Conservation (phyloP, 179 eudicot species). For the Pouteria campechiana region DNA sequence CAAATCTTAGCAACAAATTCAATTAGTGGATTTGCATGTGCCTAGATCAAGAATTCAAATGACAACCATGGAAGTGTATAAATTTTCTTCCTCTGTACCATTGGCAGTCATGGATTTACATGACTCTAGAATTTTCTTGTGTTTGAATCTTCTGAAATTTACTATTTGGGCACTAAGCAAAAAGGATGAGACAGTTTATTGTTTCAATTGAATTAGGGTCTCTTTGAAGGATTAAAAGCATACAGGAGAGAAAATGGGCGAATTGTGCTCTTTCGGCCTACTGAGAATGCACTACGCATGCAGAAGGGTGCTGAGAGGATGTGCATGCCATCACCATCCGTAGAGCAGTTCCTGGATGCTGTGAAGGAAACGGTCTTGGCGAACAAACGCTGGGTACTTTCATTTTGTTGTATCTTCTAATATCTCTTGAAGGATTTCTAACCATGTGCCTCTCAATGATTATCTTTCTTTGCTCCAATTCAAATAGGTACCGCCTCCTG, state of each 20-base stretch:
- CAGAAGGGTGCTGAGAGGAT: slow-evolving; percentile 72
- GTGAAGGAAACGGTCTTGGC: slow-evolving; percentile 78
- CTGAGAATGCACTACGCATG: slow-evolving; percentile 71
- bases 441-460: background rate
- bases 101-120: too few relatives aligned
- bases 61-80: too few relatives aligned
- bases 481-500: slow-evolving; percentile 77
- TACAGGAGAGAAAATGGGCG: slow-evolving; percentile 52
- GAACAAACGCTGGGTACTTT: slow-evolving; percentile 69
- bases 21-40: background rate
- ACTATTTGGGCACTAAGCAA: too few relatives aligned
- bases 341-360: slow-evolving; percentile 65
- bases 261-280: slow-evolving; percentile 60
- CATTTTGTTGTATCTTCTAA: background rate
- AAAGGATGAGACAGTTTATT: too few relatives aligned
- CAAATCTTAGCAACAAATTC: background rate
- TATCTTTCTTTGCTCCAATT: background rate
- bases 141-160: too few relatives aligned
- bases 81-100: too few relatives aligned
- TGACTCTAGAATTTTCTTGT: too few relatives aligned
- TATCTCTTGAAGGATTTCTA: background rate
- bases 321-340: slow-evolving; percentile 87
- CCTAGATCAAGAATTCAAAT: too few relatives aligned
- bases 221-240: slow-evolving; percentile 80
- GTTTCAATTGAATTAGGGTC: slow-evolving; percentile 29